Evolutionary conservation across 345 rosid species (phyloP).

Genomic region (Populus ilicifolia): DNA sequence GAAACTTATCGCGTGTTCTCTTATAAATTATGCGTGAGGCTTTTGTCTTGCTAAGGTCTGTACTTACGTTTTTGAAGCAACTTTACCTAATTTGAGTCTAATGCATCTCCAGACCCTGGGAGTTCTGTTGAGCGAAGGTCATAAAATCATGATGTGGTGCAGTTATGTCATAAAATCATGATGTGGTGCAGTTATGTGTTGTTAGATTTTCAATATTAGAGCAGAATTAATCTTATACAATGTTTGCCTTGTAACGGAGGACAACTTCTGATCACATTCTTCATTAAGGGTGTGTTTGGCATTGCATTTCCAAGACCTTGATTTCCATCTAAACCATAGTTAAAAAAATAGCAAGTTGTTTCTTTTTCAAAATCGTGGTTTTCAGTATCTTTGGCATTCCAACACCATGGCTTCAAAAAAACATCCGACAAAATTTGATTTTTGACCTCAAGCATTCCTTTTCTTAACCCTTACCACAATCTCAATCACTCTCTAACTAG

Average conservation of each 20-base stretch:
- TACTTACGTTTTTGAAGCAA: background rate
- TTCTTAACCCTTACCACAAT: background rate
- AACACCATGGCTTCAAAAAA: background rate
- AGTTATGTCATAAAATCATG: background rate
- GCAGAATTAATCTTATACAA: background rate
- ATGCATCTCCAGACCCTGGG: background rate
- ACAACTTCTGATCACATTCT: background rate
- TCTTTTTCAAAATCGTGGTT: background rate
- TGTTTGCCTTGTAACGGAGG: background rate
- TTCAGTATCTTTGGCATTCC: background rate
- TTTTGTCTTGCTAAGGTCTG: background rate
- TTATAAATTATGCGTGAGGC: background rate
- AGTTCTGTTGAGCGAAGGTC: constrained; percentile 3
- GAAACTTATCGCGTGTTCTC: background rate
- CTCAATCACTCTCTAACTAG: background rate
- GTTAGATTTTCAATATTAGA: background rate
- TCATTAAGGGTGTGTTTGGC: background rate
- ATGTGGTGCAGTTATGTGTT: background rate
- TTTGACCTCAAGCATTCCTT: background rate
- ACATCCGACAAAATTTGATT: background rate
- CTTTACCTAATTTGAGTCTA: background rate
- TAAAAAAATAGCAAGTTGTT: background rate
- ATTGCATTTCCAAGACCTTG: background rate
- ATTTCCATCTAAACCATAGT: background rate
- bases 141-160: background rate